Conservation (phyloP, 140 eudicot species). For the Oenanthe javanica region DNA sequence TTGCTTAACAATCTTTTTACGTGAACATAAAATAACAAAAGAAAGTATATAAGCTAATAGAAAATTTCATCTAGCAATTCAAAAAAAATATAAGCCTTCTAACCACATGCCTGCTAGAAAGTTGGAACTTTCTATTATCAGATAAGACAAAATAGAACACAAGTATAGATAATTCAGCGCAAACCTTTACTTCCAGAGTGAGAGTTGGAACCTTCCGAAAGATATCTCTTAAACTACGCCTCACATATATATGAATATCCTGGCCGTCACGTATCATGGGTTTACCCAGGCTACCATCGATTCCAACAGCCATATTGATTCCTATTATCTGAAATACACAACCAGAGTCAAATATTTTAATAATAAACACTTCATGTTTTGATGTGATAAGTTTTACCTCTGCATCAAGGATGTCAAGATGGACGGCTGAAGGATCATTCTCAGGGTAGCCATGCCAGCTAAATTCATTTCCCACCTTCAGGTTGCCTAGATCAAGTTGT, state of each 20-base stretch:
- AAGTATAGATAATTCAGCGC: constrained; percentile 15
- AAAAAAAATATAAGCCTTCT: neutral
- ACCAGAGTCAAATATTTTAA: neutral
- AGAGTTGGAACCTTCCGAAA: constrained; percentile 90
- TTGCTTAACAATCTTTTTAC: neutral
- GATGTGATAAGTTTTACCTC: constrained; percentile 38
- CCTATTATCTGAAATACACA: constrained; percentile 58
- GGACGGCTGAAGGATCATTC: constrained; percentile 91
- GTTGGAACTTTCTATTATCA: neutral
- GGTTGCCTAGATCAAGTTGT: constrained; percentile 93
- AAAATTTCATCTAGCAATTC: neutral
- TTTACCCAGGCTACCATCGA: constrained; percentile 70
- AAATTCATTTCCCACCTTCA: constrained; percentile 57
- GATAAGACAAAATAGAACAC: neutral
- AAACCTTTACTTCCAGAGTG: constrained; percentile 80
- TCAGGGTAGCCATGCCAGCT: constrained; percentile 85
- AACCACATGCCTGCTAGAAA: neutral
- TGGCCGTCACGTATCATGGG: constrained; percentile 91
- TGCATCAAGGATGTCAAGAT: constrained; percentile 94
- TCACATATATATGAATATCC: constrained; percentile 64
- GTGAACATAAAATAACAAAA: neutral
- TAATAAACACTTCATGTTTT: neutral
- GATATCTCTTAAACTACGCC: constrained; percentile 91
- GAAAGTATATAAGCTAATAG: neutral
- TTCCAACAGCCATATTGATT: constrained; percentile 90